Evolutionary conservation across 2,329 filamentous ascomycete genomes (phyloP), one percentile per base, ranked within the genome.

Genomic region (Cercospora zeae-maydis): DNA sequence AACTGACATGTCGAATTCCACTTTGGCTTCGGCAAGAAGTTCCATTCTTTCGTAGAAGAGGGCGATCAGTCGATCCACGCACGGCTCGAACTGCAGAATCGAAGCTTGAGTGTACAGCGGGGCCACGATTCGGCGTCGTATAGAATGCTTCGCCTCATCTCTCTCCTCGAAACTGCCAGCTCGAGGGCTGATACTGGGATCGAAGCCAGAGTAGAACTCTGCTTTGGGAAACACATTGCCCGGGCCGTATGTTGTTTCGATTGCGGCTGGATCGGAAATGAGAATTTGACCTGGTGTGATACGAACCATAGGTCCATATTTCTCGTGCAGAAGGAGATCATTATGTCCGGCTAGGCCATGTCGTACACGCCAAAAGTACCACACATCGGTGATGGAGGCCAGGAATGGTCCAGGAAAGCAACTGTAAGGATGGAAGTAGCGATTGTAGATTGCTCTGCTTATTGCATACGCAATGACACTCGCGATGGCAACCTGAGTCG

Each of bases 201-300:
- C 59, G 34, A 63, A 65, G 11, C 56, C 57, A 31, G 30, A 36
- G 47, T 65, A 63, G 60, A 62, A 65, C 3, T 70, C 66, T 14
- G 68, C 67, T 19, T 69, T 61, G 6, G 64, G 63, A 21, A 69
- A 67, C 13, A 66, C 64, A 2, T 69, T 72, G 31, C 24, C 67
- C 55, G 61, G 63, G 33, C 63, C 47, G 31, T 77, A 77, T 33
- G 81, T 78, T 16, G 80, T 77, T 65, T 75, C 75, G 74, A 80
- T 83, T 1, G 73, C 73, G 6, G 72, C 60, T 6, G 73, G 65
- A 39, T 75, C 71, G 34, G 72, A 76, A 63, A 80, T 82, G 1
- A 78, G 77, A 3, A 83, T 74, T 65, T 82, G 79, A 61, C 80
- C 74, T 1, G 81, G 80, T 4, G 75, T 76, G 45, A 82, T 72